phyloP scores from a whole-genome alignment of 1,139 yeast species.

The Debaryomyces nepalensis region DNA sequence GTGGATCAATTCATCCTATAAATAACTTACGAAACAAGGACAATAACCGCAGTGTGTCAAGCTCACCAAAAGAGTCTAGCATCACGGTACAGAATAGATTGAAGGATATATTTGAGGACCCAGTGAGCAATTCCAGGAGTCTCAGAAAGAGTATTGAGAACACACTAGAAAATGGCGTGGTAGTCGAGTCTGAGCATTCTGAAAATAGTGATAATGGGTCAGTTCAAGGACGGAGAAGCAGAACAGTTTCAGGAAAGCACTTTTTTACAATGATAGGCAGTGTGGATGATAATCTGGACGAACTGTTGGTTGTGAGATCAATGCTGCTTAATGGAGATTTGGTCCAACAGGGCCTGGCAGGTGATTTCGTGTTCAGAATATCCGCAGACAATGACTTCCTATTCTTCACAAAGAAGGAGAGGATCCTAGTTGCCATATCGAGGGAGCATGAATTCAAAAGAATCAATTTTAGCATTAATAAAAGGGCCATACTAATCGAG shows the following conservation, averaged over 20 bases:
- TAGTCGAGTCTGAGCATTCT: neutral
- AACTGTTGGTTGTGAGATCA: conserved; percentile 5
- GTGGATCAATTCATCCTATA: conserved; percentile 14
- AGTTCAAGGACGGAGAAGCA: neutral
- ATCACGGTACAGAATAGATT: conserved; percentile 1
- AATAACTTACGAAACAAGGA: conserved; percentile 6
- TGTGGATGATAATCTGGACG: conserved; percentile 1
- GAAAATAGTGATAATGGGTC: neutral
- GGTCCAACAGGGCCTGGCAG: neutral
- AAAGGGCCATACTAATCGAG: conserved; percentile 18
- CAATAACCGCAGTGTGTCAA: neutral
- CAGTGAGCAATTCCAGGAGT: conserved; percentile 5
- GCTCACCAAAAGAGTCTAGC: neutral
- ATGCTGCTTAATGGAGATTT: conserved; percentile 3
- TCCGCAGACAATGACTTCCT: conserved; percentile 4
- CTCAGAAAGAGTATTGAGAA: conserved; percentile 9
- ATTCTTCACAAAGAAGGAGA: neutral
- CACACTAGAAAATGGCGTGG: neutral
- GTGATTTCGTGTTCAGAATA: conserved; percentile 7
- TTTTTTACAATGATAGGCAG: neutral
- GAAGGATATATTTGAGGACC: conserved; percentile 10
- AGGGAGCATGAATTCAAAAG: conserved; percentile 13
- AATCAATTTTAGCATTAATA: conserved; percentile 14
- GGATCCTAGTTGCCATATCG: conserved; percentile 7
- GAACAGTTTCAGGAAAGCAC: neutral